Evolutionary conservation across 768 basidiomycete species (phyloP), one percentile per base, ranked within the genome.

Genomic region (Kwoniella europaea): DNA sequence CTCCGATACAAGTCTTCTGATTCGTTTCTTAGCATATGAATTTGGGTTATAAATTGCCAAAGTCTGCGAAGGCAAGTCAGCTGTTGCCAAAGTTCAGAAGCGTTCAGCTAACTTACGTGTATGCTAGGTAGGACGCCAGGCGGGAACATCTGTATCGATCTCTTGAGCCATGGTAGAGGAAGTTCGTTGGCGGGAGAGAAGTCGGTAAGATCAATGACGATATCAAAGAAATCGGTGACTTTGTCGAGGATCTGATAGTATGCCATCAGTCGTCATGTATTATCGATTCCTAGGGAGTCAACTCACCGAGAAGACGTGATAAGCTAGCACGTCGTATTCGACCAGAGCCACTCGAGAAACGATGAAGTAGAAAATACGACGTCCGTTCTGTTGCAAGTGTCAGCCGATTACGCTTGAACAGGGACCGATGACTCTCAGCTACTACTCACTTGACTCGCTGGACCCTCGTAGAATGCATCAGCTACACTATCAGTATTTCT

Each of bases 21-120:
- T 61, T 6, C 76, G 67, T 52, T 68, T 69, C 60, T 53, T 62
- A 41, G 78, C 72, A 35, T 79, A 74, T 3, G 75, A 67, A 55
- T 81, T 81, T 9, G 78, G 73, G 60, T 81, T 81, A 65, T 81
- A 81, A 6, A 81, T 52, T 1, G 72, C 78, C 35, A 81, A 24
- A 16, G 70, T 74, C 77, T 80, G 27, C 10, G 18, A 46, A 15
- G 70, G 43, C n/a, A 50, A 56, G 12, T 57, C 63, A 57, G 29
- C 52, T 54, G 29, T 12, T 22, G 43, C 13, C 20, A 22, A 58
- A 16, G 22, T 2, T n/a, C 62, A 10, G 50, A 16, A 50, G 42
- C 27, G 13, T 13, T 5, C 56, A 10, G 12, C 53, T 55, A 41
- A 71, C 77, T 64, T 29, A 77, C 76, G 56, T 76, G 64, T 24